Conservation (phyloP, 1,284 basidiomycete species). For the Abortiporus biennis region DNA sequence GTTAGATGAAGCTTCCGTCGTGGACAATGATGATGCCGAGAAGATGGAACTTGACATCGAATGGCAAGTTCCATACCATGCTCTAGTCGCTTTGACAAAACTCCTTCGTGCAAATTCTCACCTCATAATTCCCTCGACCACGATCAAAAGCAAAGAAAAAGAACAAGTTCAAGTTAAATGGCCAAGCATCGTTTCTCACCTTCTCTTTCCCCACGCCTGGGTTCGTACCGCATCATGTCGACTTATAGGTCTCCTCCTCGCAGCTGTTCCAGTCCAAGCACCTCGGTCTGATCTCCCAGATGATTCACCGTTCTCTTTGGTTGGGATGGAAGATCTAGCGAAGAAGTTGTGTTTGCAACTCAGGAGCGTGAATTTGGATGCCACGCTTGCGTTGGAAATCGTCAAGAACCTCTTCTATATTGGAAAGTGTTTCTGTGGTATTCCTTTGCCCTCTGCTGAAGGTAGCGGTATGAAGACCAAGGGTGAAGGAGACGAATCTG, state of each 20-base stretch:
- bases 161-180: slow-evolving; percentile 49
- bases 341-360: slow-evolving; percentile 78
- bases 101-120: slow-evolving; percentile 55
- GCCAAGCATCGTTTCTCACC: slow-evolving; percentile 57
- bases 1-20: slow-evolving; percentile 26
- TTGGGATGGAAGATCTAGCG: slow-evolving; percentile 66
- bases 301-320: slow-evolving; percentile 42
- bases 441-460: slow-evolving; percentile 11
- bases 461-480: slow-evolving; percentile 6
- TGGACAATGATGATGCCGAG: slow-evolving; percentile 29
- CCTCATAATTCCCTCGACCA: slow-evolving; percentile 31
- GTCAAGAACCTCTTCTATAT: slow-evolving; percentile 95
- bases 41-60: slow-evolving; percentile 50
- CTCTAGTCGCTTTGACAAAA: slow-evolving; percentile 64
- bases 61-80: slow-evolving; percentile 86
- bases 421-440: slow-evolving; percentile 77
- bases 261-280: slow-evolving; percentile 35
- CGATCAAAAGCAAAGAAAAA: no score
- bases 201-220: slow-evolving; percentile 94
- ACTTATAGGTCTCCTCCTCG: slow-evolving; percentile 71
- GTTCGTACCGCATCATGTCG: slow-evolving; percentile 82
- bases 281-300: slow-evolving; percentile 29
- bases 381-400: slow-evolving; percentile 73
- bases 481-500: slow-evolving; percentile 12
- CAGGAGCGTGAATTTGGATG: slow-evolving; percentile 78